A percentile compares a stretch with the other conserved stretches of the same genome.
These are phyloP conservation scores for Hordeum marinum DNA, from an alignment of 176 grass and related monocot species.

Conservation along the genomic window DNA sequence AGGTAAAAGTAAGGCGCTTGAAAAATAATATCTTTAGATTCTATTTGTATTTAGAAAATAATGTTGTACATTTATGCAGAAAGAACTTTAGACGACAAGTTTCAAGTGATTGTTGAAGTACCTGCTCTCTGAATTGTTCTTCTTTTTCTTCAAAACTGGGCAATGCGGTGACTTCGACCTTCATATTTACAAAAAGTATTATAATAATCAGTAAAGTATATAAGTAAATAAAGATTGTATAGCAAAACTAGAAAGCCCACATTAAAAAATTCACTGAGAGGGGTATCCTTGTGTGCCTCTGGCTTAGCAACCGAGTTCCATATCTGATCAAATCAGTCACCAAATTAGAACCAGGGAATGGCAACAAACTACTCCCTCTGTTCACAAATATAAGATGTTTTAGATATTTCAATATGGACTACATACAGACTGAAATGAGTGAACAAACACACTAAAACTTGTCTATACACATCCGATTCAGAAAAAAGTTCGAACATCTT, in stretches of 20 bases:
- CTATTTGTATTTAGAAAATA: neutral
- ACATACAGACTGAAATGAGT: too few relatives aligned
- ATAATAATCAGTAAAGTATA: conserved; percentile 20
- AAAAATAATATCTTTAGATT: conserved; percentile 5
- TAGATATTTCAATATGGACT: too few relatives aligned
- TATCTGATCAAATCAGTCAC: conserved; percentile 66
- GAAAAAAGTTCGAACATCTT: too few relatives aligned
- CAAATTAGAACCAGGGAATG: conserved; percentile 29
- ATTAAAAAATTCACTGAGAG: conserved; percentile 90
- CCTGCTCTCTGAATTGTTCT: conserved; percentile 88
- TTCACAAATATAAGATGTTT: too few relatives aligned
- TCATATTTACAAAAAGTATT: conserved; percentile 27
- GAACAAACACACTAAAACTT: too few relatives aligned
- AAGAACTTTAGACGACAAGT: conserved; percentile 1
- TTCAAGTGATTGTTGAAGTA: conserved; percentile 30
- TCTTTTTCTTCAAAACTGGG: conserved; percentile 98
- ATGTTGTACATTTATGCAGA: neutral
- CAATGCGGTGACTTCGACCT: conserved; percentile 91
- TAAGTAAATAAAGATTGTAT: neutral
- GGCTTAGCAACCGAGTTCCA: conserved; percentile 93
- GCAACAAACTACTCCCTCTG: neutral
- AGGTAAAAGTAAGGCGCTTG: conserved; percentile 36
- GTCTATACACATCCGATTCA: too few relatives aligned
- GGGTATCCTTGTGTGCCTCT: conserved; percentile 85
- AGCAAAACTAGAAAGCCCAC: conserved; percentile 31